A percentile compares a stretch with the other conserved stretches of the same genome.
These are phyloP conservation scores for Kodamaea derodonti DNA, from an alignment of 1,139 yeast genomes.

Conservation along the genomic window DNA sequence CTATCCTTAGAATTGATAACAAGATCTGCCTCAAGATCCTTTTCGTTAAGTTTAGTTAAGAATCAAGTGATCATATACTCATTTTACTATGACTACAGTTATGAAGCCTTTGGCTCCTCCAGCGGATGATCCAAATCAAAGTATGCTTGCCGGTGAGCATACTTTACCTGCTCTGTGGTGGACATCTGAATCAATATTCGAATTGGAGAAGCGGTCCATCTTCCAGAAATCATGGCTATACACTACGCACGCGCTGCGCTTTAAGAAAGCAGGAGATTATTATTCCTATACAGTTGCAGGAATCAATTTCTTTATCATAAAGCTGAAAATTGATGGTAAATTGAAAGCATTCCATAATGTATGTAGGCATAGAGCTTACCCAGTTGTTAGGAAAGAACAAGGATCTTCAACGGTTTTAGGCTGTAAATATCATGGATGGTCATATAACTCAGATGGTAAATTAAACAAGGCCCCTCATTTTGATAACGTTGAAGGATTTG, in stretches of 20 bases:
- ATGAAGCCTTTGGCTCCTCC: slow-evolving; percentile 24
- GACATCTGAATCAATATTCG: slow-evolving; percentile 55
- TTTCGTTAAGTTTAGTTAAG: too few relatives aligned
- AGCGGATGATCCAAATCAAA: slow-evolving; percentile 17
- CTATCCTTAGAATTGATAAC: too few relatives aligned
- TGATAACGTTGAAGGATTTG: slow-evolving; percentile 55
- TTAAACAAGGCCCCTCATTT: slow-evolving; percentile 61
- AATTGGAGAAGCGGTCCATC: slow-evolving; percentile 53
- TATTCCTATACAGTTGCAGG: slow-evolving; percentile 49
- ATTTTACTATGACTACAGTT: slow-evolving; percentile 11
- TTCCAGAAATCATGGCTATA: slow-evolving; percentile 56
- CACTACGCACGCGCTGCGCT: slow-evolving; percentile 48
- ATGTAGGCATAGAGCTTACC: slow-evolving; percentile 63
- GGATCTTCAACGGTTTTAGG: slow-evolving; percentile 58
- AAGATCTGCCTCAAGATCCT: too few relatives aligned
- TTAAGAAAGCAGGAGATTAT: slow-evolving; percentile 55
- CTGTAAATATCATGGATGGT: slow-evolving; percentile 66
- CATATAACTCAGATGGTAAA: slow-evolving; percentile 54
- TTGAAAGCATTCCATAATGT: slow-evolving; percentile 61
- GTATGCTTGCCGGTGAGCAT: slow-evolving; percentile 45
- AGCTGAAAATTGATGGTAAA: slow-evolving; percentile 45
- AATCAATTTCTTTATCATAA: slow-evolving; percentile 52
- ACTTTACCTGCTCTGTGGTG: slow-evolving; percentile 67
- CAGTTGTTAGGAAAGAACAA: slow-evolving; percentile 53
- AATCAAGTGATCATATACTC: too few relatives aligned